Evolutionary conservation across 2,329 filamentous ascomycete species (phyloP).

Genomic region (Ceratocystis alfenasii): DNA sequence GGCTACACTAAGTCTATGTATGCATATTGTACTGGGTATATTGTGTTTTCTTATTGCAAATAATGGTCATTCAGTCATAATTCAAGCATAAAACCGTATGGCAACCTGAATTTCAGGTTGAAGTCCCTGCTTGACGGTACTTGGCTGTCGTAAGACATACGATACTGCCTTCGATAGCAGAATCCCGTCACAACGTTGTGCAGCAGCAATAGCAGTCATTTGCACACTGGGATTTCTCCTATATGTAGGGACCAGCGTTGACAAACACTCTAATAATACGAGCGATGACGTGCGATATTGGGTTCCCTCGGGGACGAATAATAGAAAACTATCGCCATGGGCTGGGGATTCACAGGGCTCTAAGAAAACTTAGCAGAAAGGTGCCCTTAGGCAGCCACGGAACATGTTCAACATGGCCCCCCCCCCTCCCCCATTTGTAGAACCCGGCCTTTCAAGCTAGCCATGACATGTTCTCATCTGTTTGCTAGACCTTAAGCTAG

Average conservation of each 20-base stretch:
- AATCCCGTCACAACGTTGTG: too few species aligned
- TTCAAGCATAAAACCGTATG: background rate
- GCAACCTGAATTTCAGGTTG: too few species aligned
- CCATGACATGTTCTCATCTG: too few species aligned
- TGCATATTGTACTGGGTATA: background rate
- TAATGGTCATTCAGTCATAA: background rate
- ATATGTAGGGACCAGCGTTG: too few species aligned
- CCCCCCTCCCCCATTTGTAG: background rate
- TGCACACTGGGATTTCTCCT: too few species aligned
- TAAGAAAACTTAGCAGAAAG: too few species aligned
- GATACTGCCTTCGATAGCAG: too few species aligned
- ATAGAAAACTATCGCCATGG: background rate
- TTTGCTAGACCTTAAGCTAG: background rate
- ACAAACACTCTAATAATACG: background rate
- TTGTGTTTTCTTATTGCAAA: background rate
- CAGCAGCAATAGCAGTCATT: too few species aligned
- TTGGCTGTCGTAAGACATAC: too few species aligned
- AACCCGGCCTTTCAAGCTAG: background rate
- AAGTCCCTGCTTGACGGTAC: too few species aligned
- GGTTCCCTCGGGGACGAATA: background rate
- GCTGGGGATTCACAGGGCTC: too few species aligned
- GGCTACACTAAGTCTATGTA: background rate
- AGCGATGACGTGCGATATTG: background rate
- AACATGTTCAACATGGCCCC: background rate
- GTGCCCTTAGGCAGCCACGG: background rate